These are phyloP conservation scores for Hygrophorus russula DNA, from an alignment of 768 basidiomycete genomes.

Conservation along the genomic window DNA sequence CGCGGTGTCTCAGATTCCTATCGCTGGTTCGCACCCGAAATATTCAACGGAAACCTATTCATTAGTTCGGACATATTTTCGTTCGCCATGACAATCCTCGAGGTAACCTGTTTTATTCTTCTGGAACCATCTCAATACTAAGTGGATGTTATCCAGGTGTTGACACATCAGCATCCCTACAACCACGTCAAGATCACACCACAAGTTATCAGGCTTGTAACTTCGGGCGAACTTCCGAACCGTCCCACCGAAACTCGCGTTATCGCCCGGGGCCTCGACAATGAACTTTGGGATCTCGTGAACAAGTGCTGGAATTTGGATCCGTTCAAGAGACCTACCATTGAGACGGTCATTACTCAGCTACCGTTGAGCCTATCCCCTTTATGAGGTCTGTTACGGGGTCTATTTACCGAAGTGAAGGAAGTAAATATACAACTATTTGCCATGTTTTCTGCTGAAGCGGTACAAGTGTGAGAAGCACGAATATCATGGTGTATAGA, in stretches of 20 bases:
- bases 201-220: slow-evolving; percentile 35
- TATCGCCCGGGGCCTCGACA: slow-evolving; percentile 10
- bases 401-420: too few species aligned
- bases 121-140: not conserved
- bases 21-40: slow-evolving; percentile 47
- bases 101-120: slow-evolving; percentile 22
- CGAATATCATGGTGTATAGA: too few species aligned
- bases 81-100: slow-evolving; percentile 46
- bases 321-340: slow-evolving; percentile 6
- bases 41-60: slow-evolving; percentile 37
- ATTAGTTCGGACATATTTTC: slow-evolving; percentile 42
- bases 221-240: slow-evolving; percentile 8
- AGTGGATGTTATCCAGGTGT: slow-evolving; percentile 22
- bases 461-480: too few species aligned
- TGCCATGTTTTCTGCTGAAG: too few species aligned
- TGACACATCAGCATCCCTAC: slow-evolving; percentile 46
- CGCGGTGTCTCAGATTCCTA: slow-evolving; percentile 33
- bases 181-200: slow-evolving; percentile 37
- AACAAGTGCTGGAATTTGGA: slow-evolving; percentile 9
- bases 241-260: slow-evolving; percentile 7
- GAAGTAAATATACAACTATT: too few species aligned
- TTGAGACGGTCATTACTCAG: slow-evolving; percentile 6
- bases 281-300: slow-evolving; percentile 11
- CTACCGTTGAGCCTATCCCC: too few species aligned
- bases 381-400: too few species aligned